Evolutionary conservation across 108 stramenopile genomes (phyloP).

Genomic region (Skeletonema costatum): DNA sequence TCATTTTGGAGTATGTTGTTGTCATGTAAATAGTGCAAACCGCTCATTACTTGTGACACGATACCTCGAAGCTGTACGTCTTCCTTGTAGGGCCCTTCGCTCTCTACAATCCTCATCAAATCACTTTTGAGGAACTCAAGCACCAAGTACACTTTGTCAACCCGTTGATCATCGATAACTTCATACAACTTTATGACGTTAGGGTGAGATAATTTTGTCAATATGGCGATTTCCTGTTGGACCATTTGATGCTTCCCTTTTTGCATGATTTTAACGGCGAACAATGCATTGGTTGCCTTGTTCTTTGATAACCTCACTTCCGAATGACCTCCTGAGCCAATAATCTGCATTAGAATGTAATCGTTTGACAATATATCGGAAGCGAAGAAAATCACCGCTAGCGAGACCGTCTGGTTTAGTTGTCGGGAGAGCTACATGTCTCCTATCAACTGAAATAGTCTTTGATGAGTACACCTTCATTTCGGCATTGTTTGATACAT

Average conservation of each 20-base stretch:
- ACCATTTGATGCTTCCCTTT: conserved; percentile 51
- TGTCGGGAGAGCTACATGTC: conserved; percentile 20
- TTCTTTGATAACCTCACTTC: conserved; percentile 71
- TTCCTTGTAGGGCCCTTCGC: conserved; percentile 15
- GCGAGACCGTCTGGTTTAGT: conserved; percentile 7
- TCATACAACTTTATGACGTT: conserved; percentile 34
- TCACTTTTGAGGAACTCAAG: conserved; percentile 76
- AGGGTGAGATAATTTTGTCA: conserved; percentile 47
- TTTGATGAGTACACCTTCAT: no score
- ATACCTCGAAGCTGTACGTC: conserved; percentile 15
- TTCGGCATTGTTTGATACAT: no score
- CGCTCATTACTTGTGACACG: conserved; percentile 19
- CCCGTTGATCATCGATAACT: conserved; percentile 42
- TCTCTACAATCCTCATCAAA: conserved; percentile 62
- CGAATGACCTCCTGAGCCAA: conserved; percentile 71
- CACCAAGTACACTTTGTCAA: conserved; percentile 77
- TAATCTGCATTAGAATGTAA: conserved; percentile 61
- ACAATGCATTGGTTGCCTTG: conserved; percentile 53
- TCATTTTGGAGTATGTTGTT: conserved; percentile 46
- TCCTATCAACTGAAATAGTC: conserved; percentile 34
- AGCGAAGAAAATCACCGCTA: conserved; percentile 32
- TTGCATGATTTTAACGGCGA: conserved; percentile 78
- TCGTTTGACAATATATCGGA: conserved; percentile 68
- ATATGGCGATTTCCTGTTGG: conserved; percentile 74
- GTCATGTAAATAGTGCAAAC: conserved; percentile 22